Percentiles rank a stretch among this genome's conserved stretches.
Conservation (phyloP, 2,329 filamentous ascomycete genomes). For the Calonectria ilicicola region DNA sequence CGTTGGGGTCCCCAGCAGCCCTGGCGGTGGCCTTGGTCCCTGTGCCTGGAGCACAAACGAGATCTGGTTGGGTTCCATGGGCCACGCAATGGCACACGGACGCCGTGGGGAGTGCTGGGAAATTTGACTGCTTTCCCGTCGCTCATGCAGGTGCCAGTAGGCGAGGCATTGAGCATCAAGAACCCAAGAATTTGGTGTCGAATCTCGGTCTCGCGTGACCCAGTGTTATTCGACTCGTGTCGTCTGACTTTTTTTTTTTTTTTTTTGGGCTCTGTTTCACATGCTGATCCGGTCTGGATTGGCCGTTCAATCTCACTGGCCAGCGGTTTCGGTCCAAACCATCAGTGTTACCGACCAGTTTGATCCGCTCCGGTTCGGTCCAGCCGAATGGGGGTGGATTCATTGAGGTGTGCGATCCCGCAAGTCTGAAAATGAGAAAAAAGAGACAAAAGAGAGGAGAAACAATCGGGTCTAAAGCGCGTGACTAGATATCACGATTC, state of each 20-base stretch:
- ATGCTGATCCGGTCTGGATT: neutral
- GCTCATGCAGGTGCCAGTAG: neutral
- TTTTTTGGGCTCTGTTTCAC: neutral
- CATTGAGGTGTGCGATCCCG: neutral
- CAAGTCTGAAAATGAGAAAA: neutral
- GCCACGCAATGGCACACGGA: neutral
- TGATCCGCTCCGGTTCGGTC: slow-evolving; percentile 21
- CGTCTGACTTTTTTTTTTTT: slow-evolving; percentile 8
- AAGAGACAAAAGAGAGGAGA: neutral
- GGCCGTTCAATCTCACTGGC: neutral
- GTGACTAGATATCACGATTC: too few relatives aligned
- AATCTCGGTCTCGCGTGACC: neutral
- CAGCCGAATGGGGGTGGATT: neutral
- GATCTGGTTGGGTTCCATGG: slow-evolving; percentile 3
- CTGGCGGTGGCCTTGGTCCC: slow-evolving; percentile 9
- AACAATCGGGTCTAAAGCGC: neutral
- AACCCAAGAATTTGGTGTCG: neutral
- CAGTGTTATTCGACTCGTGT: neutral
- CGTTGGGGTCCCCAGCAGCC: slow-evolving; percentile 2
- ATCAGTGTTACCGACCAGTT: neutral
- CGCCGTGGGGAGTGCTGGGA: neutral
- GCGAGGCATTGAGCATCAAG: neutral
- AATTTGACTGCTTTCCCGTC: slow-evolving; percentile 1
- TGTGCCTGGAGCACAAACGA: slow-evolving; percentile 18
- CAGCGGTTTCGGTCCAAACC: neutral